phyloP scores from a whole-genome alignment of 83 land plant species.

The Picea engelmannii region DNA sequence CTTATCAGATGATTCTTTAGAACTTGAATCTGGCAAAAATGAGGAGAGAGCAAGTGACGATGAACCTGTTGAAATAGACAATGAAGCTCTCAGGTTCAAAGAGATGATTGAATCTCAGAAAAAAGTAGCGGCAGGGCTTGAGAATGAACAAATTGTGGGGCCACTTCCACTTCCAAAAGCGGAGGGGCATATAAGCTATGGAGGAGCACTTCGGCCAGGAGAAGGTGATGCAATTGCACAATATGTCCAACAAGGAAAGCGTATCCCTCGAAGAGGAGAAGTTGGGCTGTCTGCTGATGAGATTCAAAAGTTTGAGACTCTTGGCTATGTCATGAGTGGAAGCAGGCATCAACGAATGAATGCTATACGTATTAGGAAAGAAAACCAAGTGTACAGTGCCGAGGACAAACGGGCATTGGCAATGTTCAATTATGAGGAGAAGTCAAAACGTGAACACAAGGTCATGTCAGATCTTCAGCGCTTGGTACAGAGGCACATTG shows the following conservation, averaged over 20 bases:
- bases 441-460: constrained; percentile 94
- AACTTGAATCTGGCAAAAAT: constrained; percentile 20
- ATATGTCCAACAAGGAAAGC: constrained; percentile 99
- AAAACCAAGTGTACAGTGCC: constrained; percentile 99
- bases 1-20: constrained; percentile 20
- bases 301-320: constrained; percentile 87
- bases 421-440: constrained; percentile 98
- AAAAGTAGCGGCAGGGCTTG: constrained; percentile 56
- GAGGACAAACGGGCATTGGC: constrained; percentile 98
- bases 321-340: constrained; percentile 99
- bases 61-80: constrained; percentile 39
- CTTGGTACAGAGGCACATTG: constrained; percentile 88
- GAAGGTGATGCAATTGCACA: constrained; percentile 99
- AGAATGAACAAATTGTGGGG: constrained; percentile 85
- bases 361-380: constrained; percentile 98
- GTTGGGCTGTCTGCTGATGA: constrained; percentile 99
- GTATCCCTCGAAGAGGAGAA: constrained; percentile 99
- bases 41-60: constrained; percentile 26
- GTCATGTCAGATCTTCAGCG: constrained; percentile 98
- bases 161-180: constrained; percentile 92
- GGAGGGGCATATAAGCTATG: constrained; percentile 98
- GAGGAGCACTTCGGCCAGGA: constrained; percentile 98
- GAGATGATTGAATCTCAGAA: constrained; percentile 86
- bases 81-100: constrained; percentile 65
- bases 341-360: constrained; percentile 99